Evolutionary conservation across 1,139 yeast species (phyloP).

Genomic region (Saccharomyces pastorianus): DNA sequence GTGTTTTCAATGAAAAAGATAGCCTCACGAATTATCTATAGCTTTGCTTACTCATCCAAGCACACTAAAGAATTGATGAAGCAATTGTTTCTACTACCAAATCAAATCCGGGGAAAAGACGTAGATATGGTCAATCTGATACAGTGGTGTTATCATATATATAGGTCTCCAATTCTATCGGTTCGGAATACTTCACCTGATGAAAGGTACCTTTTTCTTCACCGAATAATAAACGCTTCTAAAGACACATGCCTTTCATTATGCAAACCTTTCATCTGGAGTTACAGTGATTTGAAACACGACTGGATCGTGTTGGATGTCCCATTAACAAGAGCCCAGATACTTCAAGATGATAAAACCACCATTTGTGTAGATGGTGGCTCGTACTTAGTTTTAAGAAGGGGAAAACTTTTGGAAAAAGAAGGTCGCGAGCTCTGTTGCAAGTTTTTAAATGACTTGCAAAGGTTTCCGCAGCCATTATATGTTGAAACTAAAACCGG

Average conservation of each 20-base stretch:
- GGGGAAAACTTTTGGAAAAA: neutral
- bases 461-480: constrained; percentile 8
- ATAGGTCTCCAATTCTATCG: constrained; percentile 11
- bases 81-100: neutral
- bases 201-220: constrained; percentile 11
- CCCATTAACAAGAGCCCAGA: neutral
- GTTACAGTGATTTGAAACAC: neutral
- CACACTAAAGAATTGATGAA: neutral
- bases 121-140: constrained; percentile 3
- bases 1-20: neutral
- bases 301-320: neutral
- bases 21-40: neutral
- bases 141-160: constrained; percentile 8
- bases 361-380: constrained; percentile 15
- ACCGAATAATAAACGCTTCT: constrained; percentile 7
- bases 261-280: neutral
- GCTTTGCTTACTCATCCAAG: neutral
- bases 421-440: neutral
- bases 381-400: constrained; percentile 11
- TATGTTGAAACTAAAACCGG: constrained; percentile 10
- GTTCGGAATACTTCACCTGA: constrained; percentile 16
- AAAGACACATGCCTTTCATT: neutral
- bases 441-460: neutral
- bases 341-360: constrained; percentile 4
- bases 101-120: neutral